These are phyloP conservation scores for Exidia glandulosa DNA, from an alignment of 768 basidiomycete genomes.

Conservation along the genomic window DNA sequence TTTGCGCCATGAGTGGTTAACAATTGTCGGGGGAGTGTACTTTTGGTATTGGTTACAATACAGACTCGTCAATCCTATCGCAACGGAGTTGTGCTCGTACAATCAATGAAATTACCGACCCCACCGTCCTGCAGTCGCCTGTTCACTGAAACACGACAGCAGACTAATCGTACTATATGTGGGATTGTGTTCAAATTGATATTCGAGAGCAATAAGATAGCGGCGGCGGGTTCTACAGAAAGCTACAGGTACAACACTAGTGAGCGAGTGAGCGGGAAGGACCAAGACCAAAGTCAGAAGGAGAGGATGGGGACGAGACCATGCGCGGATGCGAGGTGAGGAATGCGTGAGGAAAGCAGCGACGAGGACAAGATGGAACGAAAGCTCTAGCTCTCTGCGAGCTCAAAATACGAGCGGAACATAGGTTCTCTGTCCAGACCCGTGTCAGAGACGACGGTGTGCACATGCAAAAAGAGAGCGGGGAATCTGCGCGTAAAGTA, in stretches of 20 bases:
- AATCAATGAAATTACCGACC: too few species aligned
- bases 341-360: constrained; percentile 1
- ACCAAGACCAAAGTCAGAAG: background rate
- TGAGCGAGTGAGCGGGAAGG: background rate
- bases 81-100: too few species aligned
- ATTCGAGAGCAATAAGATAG: background rate
- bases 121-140: background rate
- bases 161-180: too few species aligned
- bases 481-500: constrained; percentile 97
- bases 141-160: too few species aligned
- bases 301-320: background rate
- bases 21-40: too few species aligned
- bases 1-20: constrained; percentile 39
- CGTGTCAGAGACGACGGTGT: constrained; percentile 64
- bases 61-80: too few species aligned
- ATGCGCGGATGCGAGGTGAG: background rate
- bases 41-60: too few species aligned
- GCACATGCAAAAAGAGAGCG: constrained; percentile 81
- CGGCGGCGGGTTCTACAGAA: background rate
- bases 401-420: constrained; percentile 84
- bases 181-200: background rate
- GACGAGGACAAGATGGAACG: background rate
- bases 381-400: constrained; percentile 28
- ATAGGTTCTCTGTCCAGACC: constrained; percentile 73
- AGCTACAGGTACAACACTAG: background rate